phyloP scores from a whole-genome alignment of 768 basidiomycete species.

The Termitomyces sp. region DNA sequence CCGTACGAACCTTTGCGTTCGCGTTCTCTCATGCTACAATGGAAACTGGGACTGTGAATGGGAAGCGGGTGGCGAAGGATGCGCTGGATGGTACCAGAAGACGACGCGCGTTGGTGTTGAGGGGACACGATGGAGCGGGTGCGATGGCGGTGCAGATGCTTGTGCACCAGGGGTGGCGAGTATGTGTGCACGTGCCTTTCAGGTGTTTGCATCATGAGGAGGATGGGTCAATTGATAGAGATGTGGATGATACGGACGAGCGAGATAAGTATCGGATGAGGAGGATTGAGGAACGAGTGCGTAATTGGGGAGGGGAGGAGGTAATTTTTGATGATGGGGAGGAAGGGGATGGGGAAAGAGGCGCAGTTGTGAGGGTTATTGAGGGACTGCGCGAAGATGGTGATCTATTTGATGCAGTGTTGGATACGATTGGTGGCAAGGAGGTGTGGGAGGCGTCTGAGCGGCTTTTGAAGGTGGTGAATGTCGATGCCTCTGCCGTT shows the following conservation, averaged over 20 bases:
- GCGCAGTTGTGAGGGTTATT: slow-evolving; percentile 48
- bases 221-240: neutral
- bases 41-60: slow-evolving; percentile 7
- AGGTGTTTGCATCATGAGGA: slow-evolving; percentile 15
- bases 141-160: slow-evolving; percentile 81
- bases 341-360: slow-evolving; percentile 34
- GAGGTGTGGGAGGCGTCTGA: slow-evolving; percentile 76
- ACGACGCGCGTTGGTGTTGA: slow-evolving; percentile 54
- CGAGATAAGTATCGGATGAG: slow-evolving; percentile 42
- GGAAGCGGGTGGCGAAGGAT: slow-evolving; percentile 6
- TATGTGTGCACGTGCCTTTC: slow-evolving; percentile 64
- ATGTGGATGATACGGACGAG: slow-evolving; percentile 7
- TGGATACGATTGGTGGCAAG: slow-evolving; percentile 82
- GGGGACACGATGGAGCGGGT: slow-evolving; percentile 72
- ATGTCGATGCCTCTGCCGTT: slow-evolving; percentile 16
- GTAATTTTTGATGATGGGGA: slow-evolving; percentile 66
- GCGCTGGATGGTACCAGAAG: slow-evolving; percentile 20
- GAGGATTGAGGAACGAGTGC: slow-evolving; percentile 49
- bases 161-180: slow-evolving; percentile 61
- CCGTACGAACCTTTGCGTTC: slow-evolving; percentile 63
- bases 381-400: slow-evolving; percentile 49
- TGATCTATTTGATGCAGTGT: slow-evolving; percentile 70
- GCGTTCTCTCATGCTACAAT: slow-evolving; percentile 29
- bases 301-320: slow-evolving; percentile 74
- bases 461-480: slow-evolving; percentile 45